phyloP scores from a whole-genome alignment of 2,329 filamentous ascomycete genomes.

The Fusarium brachygibbosum region DNA sequence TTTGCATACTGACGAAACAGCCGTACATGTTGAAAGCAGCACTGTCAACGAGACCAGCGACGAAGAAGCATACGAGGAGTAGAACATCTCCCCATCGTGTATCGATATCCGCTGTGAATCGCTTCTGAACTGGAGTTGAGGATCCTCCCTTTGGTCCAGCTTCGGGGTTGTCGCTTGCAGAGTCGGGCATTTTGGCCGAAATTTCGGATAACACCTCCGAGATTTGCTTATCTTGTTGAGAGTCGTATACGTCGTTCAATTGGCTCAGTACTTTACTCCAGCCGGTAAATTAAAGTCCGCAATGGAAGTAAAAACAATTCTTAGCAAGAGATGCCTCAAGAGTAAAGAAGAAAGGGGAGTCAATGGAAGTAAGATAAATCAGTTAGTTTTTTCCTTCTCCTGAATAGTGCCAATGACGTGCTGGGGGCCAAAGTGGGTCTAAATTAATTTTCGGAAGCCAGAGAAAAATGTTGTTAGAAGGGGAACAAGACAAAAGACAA shows the following conservation, averaged over 20 bases:
- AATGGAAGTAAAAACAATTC: rapidly evolving
- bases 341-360: not conserved
- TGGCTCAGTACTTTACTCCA: rapidly evolving
- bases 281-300: too few relatives aligned
- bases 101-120: conserved; percentile 42
- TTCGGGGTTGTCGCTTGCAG: conserved; percentile 37
- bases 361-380: conserved; percentile 7
- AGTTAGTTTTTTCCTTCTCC: conserved; percentile 13
- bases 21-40: conserved; percentile 50
- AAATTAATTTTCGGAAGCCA: conserved; percentile 1
- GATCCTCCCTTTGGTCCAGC: conserved; percentile 24
- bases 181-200: conserved; percentile 32
- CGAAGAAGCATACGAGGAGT: conserved; percentile 45
- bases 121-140: conserved; percentile 2
- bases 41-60: conserved; percentile 48
- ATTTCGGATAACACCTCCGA: not conserved
- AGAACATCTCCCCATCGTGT: conserved; percentile 45
- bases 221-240: not conserved
- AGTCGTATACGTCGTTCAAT: not conserved
- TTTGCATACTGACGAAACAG: conserved; percentile 51
- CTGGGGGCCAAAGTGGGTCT: conserved; percentile 20
- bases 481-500: not conserved
- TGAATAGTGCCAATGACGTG: conserved; percentile 34
- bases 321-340: too few relatives aligned
- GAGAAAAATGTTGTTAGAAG: too few relatives aligned